Evolutionary conservation across 768 basidiomycete species (phyloP), one percentile per base, ranked within the genome.

Genomic region (Lactifluus pinguis): DNA sequence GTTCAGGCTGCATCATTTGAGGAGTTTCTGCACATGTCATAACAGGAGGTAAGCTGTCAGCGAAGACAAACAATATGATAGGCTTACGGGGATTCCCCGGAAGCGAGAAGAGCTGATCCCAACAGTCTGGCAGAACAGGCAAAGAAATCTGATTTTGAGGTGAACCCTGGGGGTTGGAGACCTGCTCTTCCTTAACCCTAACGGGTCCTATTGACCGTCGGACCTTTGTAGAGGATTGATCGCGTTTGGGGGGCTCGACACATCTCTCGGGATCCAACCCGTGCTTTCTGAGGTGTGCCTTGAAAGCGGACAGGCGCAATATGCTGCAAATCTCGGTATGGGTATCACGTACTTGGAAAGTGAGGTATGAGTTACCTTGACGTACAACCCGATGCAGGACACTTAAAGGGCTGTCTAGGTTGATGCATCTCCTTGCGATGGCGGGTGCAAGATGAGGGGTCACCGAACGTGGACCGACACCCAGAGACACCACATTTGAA

Each of bases 381-480:
- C 8, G 32, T 42, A 39, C 67, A 68, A 17, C 50, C 51, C 19
- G 55, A 49, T 39, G 42, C 17, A 30, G 25, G 10, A 30, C 69
- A 70, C 15, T 60, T 55, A 59, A 55, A 65, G 1, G 58, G 61
- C 14, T 49, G 29, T 42, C 57, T 49, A 13, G 49, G 69, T 17
- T 69, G 65, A 66, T 88, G 86, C 2, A 75, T 79, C 70, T 87
- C 85, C 67, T 79, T 81, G 57, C 77, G 75, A 66, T 89, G 87
- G 9, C 87, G 83, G 34, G 80, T 74, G 63, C 83, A 75, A 49
- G 87, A 87, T 0, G 87, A 88, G 11, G 85, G 86, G 66, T 89
- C 87, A 14, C 81, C 81, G 64, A 89, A 89, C 14, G 73, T 70
- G 34, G 78, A 74, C 10, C 55, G 58, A 66, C 86, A 88, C 21